phyloP scores from a whole-genome alignment of 352 stramenopile genomes.

The Paralagenidium karlingii region DNA sequence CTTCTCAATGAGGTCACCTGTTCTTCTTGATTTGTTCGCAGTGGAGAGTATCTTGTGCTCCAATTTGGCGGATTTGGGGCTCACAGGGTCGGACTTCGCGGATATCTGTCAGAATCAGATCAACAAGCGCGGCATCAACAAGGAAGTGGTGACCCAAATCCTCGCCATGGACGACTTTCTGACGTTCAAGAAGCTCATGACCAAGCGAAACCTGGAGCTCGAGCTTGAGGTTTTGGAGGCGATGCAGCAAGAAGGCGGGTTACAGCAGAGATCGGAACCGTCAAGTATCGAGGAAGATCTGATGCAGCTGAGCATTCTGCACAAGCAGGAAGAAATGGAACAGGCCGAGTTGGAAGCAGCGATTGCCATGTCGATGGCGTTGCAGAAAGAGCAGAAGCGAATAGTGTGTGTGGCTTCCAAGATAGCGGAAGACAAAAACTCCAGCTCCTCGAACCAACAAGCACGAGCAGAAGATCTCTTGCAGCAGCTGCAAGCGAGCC shows the following conservation, averaged over 20 bases:
- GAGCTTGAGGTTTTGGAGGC: slow-evolving; percentile 82
- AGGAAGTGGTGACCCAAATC: slow-evolving; percentile 78
- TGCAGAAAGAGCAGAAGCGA: slow-evolving; percentile 60
- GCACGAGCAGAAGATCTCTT: slow-evolving; percentile 30
- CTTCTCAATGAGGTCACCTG: too few species aligned
- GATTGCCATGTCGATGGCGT: slow-evolving; percentile 59
- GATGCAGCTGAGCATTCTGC: slow-evolving; percentile 76
- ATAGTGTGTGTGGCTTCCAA: slow-evolving; percentile 38
- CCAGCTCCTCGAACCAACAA: slow-evolving; percentile 11
- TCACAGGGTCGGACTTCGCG: slow-evolving; percentile 72
- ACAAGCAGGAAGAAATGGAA: slow-evolving; percentile 82
- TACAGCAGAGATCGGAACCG: neutral
- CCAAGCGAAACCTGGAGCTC: slow-evolving; percentile 85
- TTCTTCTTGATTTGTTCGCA: slow-evolving; percentile 6
- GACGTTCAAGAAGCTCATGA: slow-evolving; percentile 89
- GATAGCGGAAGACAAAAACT: slow-evolving; percentile 46
- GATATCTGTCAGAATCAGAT: slow-evolving; percentile 63
- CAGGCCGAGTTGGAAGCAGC: slow-evolving; percentile 64
- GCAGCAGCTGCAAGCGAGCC: slow-evolving; percentile 41
- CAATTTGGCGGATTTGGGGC: slow-evolving; percentile 77
- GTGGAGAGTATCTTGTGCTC: slow-evolving; percentile 67
- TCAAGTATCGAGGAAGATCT: slow-evolving; percentile 21
- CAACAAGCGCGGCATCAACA: slow-evolving; percentile 43
- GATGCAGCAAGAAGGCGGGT: slow-evolving; percentile 54
- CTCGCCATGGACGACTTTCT: slow-evolving; percentile 85